Evolutionary conservation across 805 yeast genomes (phyloP), one percentile per base, ranked within the genome.

Genomic region (Starmerella stellata): DNA sequence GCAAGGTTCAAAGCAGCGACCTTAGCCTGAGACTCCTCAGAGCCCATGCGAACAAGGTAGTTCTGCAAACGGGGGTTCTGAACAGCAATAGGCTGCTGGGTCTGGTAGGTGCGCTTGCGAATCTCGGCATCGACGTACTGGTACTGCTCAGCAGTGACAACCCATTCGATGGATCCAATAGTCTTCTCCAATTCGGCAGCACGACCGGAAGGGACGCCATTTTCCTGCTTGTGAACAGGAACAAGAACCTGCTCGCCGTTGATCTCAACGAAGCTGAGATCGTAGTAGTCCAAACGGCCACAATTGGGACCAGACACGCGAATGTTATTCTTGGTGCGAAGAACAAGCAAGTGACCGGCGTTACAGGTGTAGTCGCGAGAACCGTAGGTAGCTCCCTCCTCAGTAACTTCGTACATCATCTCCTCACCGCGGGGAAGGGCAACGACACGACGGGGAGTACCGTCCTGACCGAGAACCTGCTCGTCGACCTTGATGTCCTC

Each of bases 341-440:
- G 46, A 35, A 65, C 64, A 36, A 65, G 46, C 46, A 53, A 49
- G 46, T 65, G 70, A 16, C 56, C 53, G 32, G 62, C 61, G 37
- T 59, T 57, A 52, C 66, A 60, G 33, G 50, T 47, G 51, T 45
- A 63, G 24, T 49, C 43, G 31, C 54, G 38, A 14, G 11, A 19
- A 8, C 42, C 36, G 27, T 36, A 37, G 21, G 28, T 48, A 28
- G 41, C 37, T 21, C 29, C 36, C 27, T 39, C 44, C 38, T 62
- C 62, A 13, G 46, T 31, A 25, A 67, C 58, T 21, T 54, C 48
- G 48, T 60, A 67, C 58, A 66, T 66, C 15, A 54, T 52, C 38
- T 64, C 69, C 17, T 41, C 44, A 45, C 69, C 71, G 46, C 68
- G 57, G 37, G 65, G 62, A 34, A 66, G 53, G 19, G 54, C 60